Conservation (phyloP, 495 filamentous ascomycete species). For the Umbilicaria muhlenbergii region DNA sequence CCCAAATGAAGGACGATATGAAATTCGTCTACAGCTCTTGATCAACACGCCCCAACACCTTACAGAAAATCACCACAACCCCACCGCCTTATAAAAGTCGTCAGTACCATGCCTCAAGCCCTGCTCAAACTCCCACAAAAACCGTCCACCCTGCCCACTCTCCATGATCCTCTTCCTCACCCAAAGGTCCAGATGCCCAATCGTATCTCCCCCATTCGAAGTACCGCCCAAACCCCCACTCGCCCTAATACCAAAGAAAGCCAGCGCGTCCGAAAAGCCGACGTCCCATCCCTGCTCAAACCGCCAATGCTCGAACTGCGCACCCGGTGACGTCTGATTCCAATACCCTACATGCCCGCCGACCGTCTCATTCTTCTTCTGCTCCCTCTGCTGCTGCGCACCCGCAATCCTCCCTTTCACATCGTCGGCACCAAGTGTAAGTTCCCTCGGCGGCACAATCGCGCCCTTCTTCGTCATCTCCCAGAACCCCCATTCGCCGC, state of each 20-base stretch:
- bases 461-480: constrained; percentile 25
- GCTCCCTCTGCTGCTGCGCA: constrained; percentile 18
- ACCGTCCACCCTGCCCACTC: constrained; percentile 22
- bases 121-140: constrained; percentile 36
- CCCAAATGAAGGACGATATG: no score
- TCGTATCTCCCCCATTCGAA: constrained; percentile 21
- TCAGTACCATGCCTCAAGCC: constrained; percentile 29
- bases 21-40: no score
- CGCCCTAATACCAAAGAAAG: constrained; percentile 26
- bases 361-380: constrained; percentile 16
- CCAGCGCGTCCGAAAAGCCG: constrained; percentile 32
- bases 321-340: constrained; percentile 23
- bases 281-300: constrained; percentile 36
- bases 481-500: constrained; percentile 38
- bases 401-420: constrained; percentile 14
- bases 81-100: constrained; percentile 23
- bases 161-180: constrained; percentile 33
- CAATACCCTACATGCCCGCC: constrained; percentile 27
- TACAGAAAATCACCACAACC: constrained; percentile 6
- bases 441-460: constrained; percentile 20
- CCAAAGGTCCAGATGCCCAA: constrained; percentile 39
- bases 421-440: constrained; percentile 18
- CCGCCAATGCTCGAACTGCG: constrained; percentile 30
- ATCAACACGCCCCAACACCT: no score
- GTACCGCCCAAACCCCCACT: constrained; percentile 7